These are phyloP conservation scores for Saccharomycopsis sp. DNA, from an alignment of 805 yeast genomes.

Conservation along the genomic window DNA sequence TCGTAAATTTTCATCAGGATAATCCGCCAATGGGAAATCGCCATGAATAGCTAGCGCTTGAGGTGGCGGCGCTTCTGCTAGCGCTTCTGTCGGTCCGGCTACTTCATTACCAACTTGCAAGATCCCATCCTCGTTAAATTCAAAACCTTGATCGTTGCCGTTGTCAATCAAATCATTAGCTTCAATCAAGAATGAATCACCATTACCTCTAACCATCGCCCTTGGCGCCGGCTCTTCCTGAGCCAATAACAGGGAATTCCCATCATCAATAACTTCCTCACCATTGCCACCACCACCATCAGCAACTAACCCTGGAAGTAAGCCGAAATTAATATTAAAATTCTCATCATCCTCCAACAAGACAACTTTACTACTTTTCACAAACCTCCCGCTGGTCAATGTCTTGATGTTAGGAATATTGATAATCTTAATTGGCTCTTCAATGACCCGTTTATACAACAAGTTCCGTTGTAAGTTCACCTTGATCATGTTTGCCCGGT, in stretches of 20 bases:
- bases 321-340: constrained; percentile 30
- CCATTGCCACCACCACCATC: not conserved
- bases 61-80: no score
- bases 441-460: not conserved
- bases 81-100: no score
- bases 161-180: no score
- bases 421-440: not conserved
- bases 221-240: no score
- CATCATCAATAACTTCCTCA: not conserved
- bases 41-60: no score
- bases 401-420: not conserved
- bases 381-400: not conserved
- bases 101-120: no score
- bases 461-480: constrained; percentile 3
- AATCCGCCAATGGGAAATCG: no score
- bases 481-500: constrained; percentile 18
- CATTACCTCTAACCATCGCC: no score
- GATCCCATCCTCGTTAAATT: constrained; percentile 3
- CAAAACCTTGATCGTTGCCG: no score
- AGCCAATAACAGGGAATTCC: not conserved
- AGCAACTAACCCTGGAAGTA: constrained; percentile 24
- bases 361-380: not conserved
- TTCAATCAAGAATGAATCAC: no score
- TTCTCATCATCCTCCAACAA: constrained; percentile 33
- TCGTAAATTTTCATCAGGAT: no score